Base-by-base conservation (phyloP, 148 eudicot genomes). In the Polygonum aviculare region DNA sequence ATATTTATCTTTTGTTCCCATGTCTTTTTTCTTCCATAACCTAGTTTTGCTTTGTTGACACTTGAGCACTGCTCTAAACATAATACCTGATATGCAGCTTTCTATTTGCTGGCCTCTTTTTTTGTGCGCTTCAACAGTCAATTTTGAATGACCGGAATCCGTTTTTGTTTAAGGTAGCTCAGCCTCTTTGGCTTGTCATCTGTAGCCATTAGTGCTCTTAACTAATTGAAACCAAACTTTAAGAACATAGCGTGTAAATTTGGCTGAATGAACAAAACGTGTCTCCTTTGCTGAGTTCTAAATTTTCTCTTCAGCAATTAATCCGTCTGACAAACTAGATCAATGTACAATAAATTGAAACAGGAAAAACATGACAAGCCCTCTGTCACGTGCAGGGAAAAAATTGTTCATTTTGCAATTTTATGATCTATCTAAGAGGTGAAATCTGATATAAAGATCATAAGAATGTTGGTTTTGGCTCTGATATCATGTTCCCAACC, bases 11-110 rank as follows among this genome's bases (percentile, higher is more conserved):
- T 47, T 47, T 47, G 49, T 47, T 47, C 14, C 49, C 49, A 47
- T 47, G 49, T 47, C 49, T 47, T 0, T 10, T 9, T 47, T n/a
- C 49, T 47, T 47, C 11, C 49, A 47, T 47, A 8, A 2, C 49
- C 49, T 4, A 2, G 11, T 14, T 10, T 47, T 12, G 14, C 50
- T 47, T 47, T 2, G 50, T 47, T 47, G 10, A 47, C 50, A 11
- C 50, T 47, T 47, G 50, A 47, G 10, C 50, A 47, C 92, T 92
- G 4, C 41, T 39, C 4, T 0, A 4, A 39, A 39, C 41, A 39
- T 39, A 4, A 39, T 39, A 39, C 41, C 7, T 2, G 41, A 39
- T 39, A 39, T 39, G 41, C 41, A 39, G 41, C 7, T 39, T 7
- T 39, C 41, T 39, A 39, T 39, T 39, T 39, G 7, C 7, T 4